Conservation (phyloP, 495 filamentous ascomycete species). For the Zalerion maritima region DNA sequence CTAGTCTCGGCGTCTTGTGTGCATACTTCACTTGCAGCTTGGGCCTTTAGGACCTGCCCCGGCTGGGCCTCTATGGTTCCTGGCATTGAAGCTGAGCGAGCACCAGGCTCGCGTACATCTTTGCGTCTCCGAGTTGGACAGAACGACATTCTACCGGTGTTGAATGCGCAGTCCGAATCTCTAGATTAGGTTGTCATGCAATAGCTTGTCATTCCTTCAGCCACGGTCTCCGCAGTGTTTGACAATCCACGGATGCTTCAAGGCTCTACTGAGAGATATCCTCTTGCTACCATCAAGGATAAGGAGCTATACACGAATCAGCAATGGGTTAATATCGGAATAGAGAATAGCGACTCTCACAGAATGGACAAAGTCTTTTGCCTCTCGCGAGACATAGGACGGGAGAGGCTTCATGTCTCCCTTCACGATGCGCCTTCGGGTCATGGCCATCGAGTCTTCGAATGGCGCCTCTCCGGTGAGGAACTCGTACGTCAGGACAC, state of each 20-base stretch:
- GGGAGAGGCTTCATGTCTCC: conserved; percentile 22
- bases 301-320: conserved; percentile 37
- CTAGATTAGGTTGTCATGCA: too few species aligned
- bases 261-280: conserved; percentile 56
- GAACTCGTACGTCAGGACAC: conserved; percentile 69
- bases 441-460: conserved; percentile 43
- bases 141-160: too few species aligned
- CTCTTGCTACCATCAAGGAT: conserved; percentile 63
- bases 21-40: too few species aligned
- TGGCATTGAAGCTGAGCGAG: too few species aligned
- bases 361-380: conserved; percentile 36
- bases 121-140: too few species aligned
- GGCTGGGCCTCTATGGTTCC: too few species aligned
- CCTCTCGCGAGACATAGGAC: conserved; percentile 24
- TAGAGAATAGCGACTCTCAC: conserved; percentile 2
- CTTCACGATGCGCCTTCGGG: conserved; percentile 8
- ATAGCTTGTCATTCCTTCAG: too few species aligned
- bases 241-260: conserved; percentile 64
- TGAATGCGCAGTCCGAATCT: too few species aligned
- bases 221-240: conserved; percentile 70
- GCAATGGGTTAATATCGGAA: neutral
- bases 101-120: too few species aligned
- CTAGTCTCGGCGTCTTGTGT: too few species aligned
- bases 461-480: conserved; percentile 64
- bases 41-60: too few species aligned